phyloP scores from a whole-genome alignment of 2,329 filamentous ascomycete species.

The Aspergillus uvarum region DNA sequence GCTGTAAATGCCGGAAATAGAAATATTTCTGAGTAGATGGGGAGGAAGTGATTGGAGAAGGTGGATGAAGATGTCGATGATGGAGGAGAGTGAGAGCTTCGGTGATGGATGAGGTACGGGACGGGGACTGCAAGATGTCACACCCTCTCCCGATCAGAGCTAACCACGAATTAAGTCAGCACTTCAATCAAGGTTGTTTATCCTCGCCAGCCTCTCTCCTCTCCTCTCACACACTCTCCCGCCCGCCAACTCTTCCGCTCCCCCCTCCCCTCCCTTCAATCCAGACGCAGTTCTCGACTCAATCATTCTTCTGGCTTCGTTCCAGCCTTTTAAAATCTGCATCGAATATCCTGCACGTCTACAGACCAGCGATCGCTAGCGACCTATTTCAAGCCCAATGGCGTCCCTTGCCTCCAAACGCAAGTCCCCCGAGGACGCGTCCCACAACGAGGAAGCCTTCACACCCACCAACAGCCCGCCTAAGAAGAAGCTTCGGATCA shows the following conservation, averaged over 20 bases:
- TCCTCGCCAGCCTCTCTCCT: too few species aligned
- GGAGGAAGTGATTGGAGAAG: conserved; percentile 12
- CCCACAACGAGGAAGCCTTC: conserved; percentile 50
- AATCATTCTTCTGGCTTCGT: not conserved
- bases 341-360: not conserved
- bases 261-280: not conserved
- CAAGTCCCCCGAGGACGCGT: conserved; percentile 39
- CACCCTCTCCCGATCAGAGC: conserved; percentile 16
- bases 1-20: conserved; percentile 4
- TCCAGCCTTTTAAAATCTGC: not conserved
- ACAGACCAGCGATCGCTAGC: not conserved
- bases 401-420: conserved; percentile 38
- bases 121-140: conserved; percentile 22
- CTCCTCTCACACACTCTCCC: conserved; percentile 6
- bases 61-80: conserved; percentile 13
- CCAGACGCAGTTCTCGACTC: not conserved
- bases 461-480: conserved; percentile 58
- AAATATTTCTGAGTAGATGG: conserved; percentile 1
- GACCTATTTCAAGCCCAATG: conserved; percentile 29
- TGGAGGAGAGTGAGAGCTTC: conserved; percentile 21
- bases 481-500: conserved; percentile 64
- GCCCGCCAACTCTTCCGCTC: conserved; percentile 8
- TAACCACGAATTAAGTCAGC: conserved; percentile 28
- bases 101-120: conserved; percentile 18
- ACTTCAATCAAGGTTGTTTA: conserved; percentile 41